Evolutionary conservation across 2,329 filamentous ascomycete genomes (phyloP), one percentile per base, ranked within the genome.

Genomic region (Hypoxylon sp.): DNA sequence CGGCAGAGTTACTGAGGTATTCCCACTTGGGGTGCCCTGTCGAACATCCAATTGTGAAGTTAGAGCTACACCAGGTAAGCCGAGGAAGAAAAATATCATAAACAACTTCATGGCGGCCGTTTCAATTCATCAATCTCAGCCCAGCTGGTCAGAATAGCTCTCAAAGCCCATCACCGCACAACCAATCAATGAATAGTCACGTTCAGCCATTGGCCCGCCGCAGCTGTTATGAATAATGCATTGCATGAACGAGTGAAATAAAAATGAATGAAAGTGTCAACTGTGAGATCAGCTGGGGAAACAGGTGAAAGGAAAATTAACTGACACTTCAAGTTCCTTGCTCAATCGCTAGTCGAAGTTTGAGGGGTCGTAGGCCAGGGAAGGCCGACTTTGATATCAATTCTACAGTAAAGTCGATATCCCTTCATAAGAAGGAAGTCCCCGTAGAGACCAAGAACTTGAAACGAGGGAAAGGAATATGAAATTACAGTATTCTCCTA

Each of bases 41-140:
- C 65, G 61, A 65, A 45, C 55, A 43, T 60, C 39, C 37, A 69
- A 50, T 52, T 32, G 61, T 50, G 45, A 68, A 65, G 50, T 45
- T 53, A 34, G 58, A 53, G 67, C 67, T 68, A 68, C 67, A 30
- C 64, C 64, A 61, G 61, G 65, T 68, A 68, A 61, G 57, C 61
- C 64, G 29, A 67, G 46, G 54, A 67, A 59, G 43, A 67, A 53
- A 16, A 67, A 52, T 11, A 23, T 41, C 56, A 16, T 63, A 19
- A 30, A 29, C 61, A 62, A 46, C 64, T 56, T 67, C 67, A 67
- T 69, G 32, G 55, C 46, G 48, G 50, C n/a, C 63, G 58, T 59
- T 45, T 60, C 59, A 57, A 43, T 30, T 53, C 51, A 47, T 56
- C 30, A 65, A 61, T 65, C 55, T 52, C 59, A 65, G 53, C 53